Conservation (phyloP, 805 yeast species). For the Zygoascus tannicola region DNA sequence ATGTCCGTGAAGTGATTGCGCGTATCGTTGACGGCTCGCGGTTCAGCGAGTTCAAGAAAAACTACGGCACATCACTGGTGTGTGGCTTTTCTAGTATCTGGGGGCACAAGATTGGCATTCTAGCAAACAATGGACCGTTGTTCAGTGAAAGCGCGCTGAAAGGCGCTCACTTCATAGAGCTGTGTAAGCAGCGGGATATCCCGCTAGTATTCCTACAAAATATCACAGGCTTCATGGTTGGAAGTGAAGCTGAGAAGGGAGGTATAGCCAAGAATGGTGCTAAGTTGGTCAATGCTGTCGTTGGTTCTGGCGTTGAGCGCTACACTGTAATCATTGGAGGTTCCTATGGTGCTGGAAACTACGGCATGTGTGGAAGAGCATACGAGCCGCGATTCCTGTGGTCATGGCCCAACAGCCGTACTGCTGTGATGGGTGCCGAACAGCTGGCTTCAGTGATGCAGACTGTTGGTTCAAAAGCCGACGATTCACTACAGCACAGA, state of each 20-base stretch:
- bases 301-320: constrained; percentile 27
- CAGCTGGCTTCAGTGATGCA: constrained; percentile 27
- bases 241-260: constrained; percentile 27
- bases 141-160: constrained; percentile 26
- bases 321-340: constrained; percentile 27
- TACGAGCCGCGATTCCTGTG: constrained; percentile 26
- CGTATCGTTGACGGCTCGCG: constrained; percentile 26
- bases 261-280: constrained; percentile 30
- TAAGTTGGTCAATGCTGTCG: constrained; percentile 27
- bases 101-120: constrained; percentile 26
- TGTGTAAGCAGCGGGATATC: constrained; percentile 26
- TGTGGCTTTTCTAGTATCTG: constrained; percentile 24
- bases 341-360: constrained; percentile 28
- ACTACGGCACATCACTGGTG: constrained; percentile 25
- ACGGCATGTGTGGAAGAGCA: constrained; percentile 29
- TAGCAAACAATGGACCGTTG: constrained; percentile 27
- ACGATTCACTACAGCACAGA: constrained; percentile 17
- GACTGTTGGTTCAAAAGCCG: constrained; percentile 21
- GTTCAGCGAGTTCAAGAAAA: constrained; percentile 24
- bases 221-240: constrained; percentile 29
- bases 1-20: constrained; percentile 27
- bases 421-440: constrained; percentile 29
- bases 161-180: constrained; percentile 28
- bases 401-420: constrained; percentile 28
- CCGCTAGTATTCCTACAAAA: constrained; percentile 27